Evolutionary conservation across 192 early-diverging fungal species (phyloP), one percentile per base, ranked within the genome.

Genomic region (Coemansia aciculifera): DNA sequence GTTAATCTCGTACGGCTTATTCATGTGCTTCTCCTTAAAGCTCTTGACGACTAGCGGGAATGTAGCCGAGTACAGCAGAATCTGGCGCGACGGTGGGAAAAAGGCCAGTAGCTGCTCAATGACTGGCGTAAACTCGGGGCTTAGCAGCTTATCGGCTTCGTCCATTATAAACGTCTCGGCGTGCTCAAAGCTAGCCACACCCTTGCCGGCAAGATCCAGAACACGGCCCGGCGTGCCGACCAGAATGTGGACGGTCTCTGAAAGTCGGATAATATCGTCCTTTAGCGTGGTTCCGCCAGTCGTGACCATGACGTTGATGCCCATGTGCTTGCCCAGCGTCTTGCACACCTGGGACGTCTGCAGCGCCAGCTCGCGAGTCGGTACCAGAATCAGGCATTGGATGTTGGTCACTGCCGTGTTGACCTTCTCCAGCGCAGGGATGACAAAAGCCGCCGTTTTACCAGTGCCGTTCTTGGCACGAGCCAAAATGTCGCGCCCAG

Each of bases 271-370:
- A 69, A 99, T 99, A 77, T 99, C 97, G 76, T 99, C 97, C 84
- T 98, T 98, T 51, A 99, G 86, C 21, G 92, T 93, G 23, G 97
- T 99, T 61, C 97, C 97, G 71, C 97, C 97, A 3, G 97, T 99
- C 13, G 96, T 96, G 13, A 99, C 97, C 97, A 99, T 99, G 60
- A 99, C 93, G 68, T 99, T 92, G 43, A 97, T 84, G 63, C 89
- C 91, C 87, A 94, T 89, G 76, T 99, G 96, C 74, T 99, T 99
- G 63, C 97, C 96, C 13, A 99, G 86, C 19, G 82, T 97, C 86
- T 98, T 96, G 84, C 94, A 96, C 38, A 99, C 97, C 79, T 99
- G 97, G 4, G 97, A 94, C n/a, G 97, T 99, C 84, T 99, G 97
- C 59, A 99, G 88, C 1, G 97, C 97, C 74, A 99, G 86, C 82